Percentiles rank a stretch among this genome's conserved stretches.
phyloP scores from a whole-genome alignment of 768 basidiomycete species.

The Naganishia friedmannii region DNA sequence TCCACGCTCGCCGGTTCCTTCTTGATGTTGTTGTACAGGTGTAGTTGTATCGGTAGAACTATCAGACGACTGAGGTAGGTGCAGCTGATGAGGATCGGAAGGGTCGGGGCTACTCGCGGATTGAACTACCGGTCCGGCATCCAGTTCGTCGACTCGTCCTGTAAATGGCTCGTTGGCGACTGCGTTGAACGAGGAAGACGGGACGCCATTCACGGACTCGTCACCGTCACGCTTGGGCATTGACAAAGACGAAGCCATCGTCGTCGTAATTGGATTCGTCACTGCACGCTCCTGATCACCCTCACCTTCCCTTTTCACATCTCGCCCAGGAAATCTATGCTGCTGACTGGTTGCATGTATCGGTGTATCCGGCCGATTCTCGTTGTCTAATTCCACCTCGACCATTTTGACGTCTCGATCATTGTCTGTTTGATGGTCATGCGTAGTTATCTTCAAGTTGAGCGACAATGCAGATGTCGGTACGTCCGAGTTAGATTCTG shows the following conservation, averaged over 20 bases:
- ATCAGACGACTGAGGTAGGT: constrained; percentile 9
- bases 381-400: neutral
- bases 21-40: constrained; percentile 2
- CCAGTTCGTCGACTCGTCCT: constrained; percentile 52
- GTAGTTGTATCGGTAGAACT: neutral
- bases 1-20: constrained; percentile 46
- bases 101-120: constrained; percentile 8
- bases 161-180: constrained; percentile 47
- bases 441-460: constrained; percentile 10
- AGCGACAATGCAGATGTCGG: constrained; percentile 10
- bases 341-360: constrained; percentile 11
- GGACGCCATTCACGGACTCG: neutral
- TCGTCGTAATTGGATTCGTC: neutral
- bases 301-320: neutral
- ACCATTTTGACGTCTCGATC: neutral
- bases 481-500: neutral
- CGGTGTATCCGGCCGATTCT: constrained; percentile 11
- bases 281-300: neutral
- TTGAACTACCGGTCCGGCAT: constrained; percentile 45
- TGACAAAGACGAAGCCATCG: neutral
- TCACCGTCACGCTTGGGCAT: neutral
- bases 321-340: neutral
- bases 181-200: constrained; percentile 26
- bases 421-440: neutral
- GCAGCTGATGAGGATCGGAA: constrained; percentile 25